phyloP scores from a whole-genome alignment of 257 asterid genomes.

The Coffea canephora region DNA sequence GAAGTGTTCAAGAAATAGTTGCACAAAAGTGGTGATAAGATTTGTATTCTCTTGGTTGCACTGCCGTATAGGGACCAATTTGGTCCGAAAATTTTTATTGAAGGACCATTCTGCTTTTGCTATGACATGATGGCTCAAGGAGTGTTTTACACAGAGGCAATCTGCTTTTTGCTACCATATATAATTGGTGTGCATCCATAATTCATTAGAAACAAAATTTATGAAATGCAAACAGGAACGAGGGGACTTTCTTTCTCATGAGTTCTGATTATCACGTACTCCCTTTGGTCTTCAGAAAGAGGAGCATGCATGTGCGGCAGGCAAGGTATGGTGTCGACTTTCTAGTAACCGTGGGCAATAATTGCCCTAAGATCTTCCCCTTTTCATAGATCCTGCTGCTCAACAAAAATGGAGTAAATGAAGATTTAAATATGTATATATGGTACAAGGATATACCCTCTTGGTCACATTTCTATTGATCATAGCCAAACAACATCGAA shows the following conservation, averaged over 20 bases:
- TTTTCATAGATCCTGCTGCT: neutral
- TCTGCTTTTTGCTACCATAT: neutral
- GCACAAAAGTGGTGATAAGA: too few relatives aligned
- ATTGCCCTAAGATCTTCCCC: neutral
- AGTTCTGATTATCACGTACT: neutral
- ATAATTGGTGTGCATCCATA: neutral
- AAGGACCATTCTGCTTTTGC: neutral
- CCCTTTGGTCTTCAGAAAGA: conserved; percentile 7
- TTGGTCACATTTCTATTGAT: neutral
- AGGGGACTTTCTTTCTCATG: neutral
- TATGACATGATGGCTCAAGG: neutral
- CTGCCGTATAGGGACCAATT: too few relatives aligned
- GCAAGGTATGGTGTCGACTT: neutral
- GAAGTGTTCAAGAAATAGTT: too few relatives aligned
- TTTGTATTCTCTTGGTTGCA: too few relatives aligned
- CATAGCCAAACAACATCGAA: too few relatives aligned
- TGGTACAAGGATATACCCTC: neutral
- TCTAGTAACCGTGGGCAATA: neutral
- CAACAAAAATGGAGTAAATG: neutral
- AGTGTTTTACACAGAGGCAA: neutral
- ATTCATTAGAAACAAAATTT: neutral
- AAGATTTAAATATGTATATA: neutral
- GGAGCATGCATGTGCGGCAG: conserved; percentile 4
- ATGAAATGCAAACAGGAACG: neutral
- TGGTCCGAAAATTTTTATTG: too few relatives aligned